Conservation (phyloP, 306 rosid genomes). For the Benincasa hispida region DNA sequence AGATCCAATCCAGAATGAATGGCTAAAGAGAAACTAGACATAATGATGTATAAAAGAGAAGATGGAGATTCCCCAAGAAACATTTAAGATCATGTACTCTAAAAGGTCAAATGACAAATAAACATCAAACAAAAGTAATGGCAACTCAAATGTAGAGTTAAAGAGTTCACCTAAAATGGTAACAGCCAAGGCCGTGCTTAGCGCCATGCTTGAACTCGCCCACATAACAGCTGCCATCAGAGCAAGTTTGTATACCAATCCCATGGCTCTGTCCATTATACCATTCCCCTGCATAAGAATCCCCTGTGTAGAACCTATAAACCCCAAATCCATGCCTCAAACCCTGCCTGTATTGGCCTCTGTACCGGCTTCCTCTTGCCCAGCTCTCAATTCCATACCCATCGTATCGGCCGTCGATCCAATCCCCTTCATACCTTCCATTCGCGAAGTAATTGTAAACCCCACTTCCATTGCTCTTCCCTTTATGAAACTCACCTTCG, state of each 20-base stretch:
- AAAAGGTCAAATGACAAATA: not conserved
- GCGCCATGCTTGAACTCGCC: constrained; percentile 84
- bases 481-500: constrained; percentile 88
- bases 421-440: constrained; percentile 88
- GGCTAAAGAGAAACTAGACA: not conserved
- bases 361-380: constrained; percentile 79
- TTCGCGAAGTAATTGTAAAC: constrained; percentile 82
- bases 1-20: not conserved
- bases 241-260: constrained; percentile 77
- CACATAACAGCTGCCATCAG: constrained; percentile 76
- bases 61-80: not conserved
- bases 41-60: no score
- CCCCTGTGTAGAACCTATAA: constrained; percentile 79
- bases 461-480: constrained; percentile 81
- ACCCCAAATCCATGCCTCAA: constrained; percentile 80
- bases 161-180: constrained; percentile 72
- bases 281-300: constrained; percentile 90
- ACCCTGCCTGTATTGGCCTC: constrained; percentile 77
- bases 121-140: not conserved
- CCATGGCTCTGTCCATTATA: constrained; percentile 96
- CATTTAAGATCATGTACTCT: not conserved
- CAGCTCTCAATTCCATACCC: constrained; percentile 93
- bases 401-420: constrained; percentile 90
- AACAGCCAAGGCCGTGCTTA: constrained; percentile 88
- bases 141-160: not conserved